Evolutionary conservation across 768 basidiomycete species (phyloP), one percentile per base, ranked within the genome.

Genomic region (Psilocybe subaeruginosa): DNA sequence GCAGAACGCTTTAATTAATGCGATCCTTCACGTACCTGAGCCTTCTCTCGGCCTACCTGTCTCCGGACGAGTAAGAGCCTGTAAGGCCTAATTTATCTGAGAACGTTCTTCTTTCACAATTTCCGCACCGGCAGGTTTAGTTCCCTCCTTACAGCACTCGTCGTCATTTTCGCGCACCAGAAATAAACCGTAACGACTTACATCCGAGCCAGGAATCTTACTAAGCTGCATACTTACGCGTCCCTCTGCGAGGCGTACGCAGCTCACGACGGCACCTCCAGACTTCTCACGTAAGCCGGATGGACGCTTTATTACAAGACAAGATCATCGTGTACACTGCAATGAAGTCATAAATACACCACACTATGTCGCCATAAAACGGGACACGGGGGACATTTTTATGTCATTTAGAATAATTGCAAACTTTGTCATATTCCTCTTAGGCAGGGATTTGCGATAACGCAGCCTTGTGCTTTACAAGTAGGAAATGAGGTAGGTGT

Each of bases 101-200:
- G 50, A 35, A 53, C 51, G 19, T 45, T 41, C 41, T 29, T 43
- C 19, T 30, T 14, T 57, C 31, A 49, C 35, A 49, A 57, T 31
- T 47, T 57, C 46, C 56, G 56, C 46, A 48, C 56, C 31, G 27
- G 16, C 35, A 57, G 56, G 47, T 45, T 49, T 47, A 43, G 19
- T 53, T 35, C 51, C 33, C 51, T 53, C 30, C 30, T 31, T 16
- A 8, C 14, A 43, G 41, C 41, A 43, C 41, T 11, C 14, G 14
- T 43, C 41, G 41, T 43, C 23, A 14, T 43, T 43, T 43, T 43
- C 14, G 3, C 33, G 33, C 3, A 43, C 41, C 41, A 43, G 14
- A 43, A 14, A 43, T 43, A 43, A 43, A 43, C n/a, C 41, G n/a
- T 8, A 4, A 12, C 41, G 41, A 43, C 14, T 17, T 16, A 12